A percentile compares a stretch with the other conserved stretches of the same genome.
Conservation (phyloP, 257 asterid species). For the Salvia splendens region DNA sequence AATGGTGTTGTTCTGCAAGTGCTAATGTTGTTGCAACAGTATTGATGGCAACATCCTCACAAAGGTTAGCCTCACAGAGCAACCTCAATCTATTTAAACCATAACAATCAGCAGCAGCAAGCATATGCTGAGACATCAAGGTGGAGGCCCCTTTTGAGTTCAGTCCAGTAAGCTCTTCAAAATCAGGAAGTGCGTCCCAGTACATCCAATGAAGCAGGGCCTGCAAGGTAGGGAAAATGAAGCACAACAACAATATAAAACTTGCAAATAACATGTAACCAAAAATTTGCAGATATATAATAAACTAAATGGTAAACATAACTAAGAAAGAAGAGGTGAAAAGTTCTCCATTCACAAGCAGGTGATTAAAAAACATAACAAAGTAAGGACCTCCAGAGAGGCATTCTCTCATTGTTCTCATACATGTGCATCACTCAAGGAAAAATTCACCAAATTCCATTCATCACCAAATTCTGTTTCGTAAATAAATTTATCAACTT, state of each 20-base stretch:
- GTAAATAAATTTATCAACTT: conserved; percentile 9
- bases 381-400: not conserved
- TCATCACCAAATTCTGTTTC: conserved; percentile 8
- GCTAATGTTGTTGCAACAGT: conserved; percentile 98
- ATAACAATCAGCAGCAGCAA: conserved; percentile 95
- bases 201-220: conserved; percentile 87
- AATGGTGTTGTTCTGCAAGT: conserved; percentile 95
- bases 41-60: conserved; percentile 83
- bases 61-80: conserved; percentile 83
- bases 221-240: conserved; percentile 44
- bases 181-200: conserved; percentile 80
- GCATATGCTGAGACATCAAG: conserved; percentile 92
- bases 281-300: not conserved
- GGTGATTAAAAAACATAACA: conserved; percentile 4
- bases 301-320: not conserved
- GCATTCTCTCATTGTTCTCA: conserved; percentile 11
- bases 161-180: conserved; percentile 90
- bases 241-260: not conserved
- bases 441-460: conserved; percentile 12
- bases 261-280: not conserved
- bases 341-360: not conserved
- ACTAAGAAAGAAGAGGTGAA: conserved; percentile 4
- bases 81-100: conserved; percentile 86
- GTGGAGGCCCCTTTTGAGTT: conserved; percentile 86
- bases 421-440: conserved; percentile 3